Percentiles rank a stretch among this genome's conserved stretches.
phyloP scores from a whole-genome alignment of 192 early-diverging fungal species.

The Tieghemiomyces parasiticus region DNA sequence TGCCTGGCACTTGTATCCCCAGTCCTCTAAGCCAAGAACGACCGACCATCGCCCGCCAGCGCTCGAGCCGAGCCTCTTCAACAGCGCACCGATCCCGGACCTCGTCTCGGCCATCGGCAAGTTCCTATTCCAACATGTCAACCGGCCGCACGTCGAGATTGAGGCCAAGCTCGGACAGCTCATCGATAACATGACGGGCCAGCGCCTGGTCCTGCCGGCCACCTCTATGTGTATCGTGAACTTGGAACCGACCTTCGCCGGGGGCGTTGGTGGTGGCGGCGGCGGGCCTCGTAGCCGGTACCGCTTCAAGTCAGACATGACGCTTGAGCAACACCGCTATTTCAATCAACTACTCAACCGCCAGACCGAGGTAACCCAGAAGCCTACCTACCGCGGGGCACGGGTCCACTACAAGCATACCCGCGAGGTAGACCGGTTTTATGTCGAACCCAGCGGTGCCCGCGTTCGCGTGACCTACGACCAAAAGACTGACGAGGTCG shows the following conservation, averaged over 20 bases:
- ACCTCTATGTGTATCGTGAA: not conserved
- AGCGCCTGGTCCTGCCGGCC: constrained; percentile 39
- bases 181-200: constrained; percentile 42
- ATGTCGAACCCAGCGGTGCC: constrained; percentile 15
- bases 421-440: constrained; percentile 56
- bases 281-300: constrained; percentile 7
- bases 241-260: constrained; percentile 32
- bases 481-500: constrained; percentile 39
- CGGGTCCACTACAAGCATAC: constrained; percentile 56
- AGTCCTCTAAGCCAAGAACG: too few relatives aligned
- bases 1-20: too few relatives aligned
- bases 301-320: constrained; percentile 79
- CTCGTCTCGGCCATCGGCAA: constrained; percentile 42
- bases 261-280: constrained; percentile 38
- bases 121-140: constrained; percentile 40
- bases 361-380: constrained; percentile 36
- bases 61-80: constrained; percentile 50
- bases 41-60: too few relatives aligned
- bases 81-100: constrained; percentile 39
- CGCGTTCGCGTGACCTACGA: constrained; percentile 49
- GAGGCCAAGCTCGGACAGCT: constrained; percentile 85
- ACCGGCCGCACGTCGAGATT: constrained; percentile 40
- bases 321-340: constrained; percentile 62
- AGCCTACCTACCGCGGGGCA: constrained; percentile 29
- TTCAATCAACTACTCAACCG: constrained; percentile 76